These are phyloP conservation scores for Pleurotus sapidus DNA, from an alignment of 768 basidiomycete species.

Conservation along the genomic window DNA sequence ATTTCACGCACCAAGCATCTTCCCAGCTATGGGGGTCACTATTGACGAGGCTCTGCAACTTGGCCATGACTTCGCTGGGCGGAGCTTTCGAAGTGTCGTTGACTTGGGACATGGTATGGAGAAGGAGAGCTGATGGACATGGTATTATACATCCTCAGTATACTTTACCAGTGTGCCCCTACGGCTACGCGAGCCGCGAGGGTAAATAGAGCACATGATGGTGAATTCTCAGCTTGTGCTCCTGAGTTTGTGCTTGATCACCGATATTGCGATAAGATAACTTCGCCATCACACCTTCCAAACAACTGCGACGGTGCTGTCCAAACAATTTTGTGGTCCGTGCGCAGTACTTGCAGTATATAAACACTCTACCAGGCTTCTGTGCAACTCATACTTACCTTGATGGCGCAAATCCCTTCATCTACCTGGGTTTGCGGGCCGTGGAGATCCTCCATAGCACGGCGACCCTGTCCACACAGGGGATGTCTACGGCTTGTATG, in stretches of 20 bases:
- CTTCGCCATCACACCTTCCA: no score
- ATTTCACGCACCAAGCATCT: not conserved
- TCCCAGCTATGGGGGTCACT: slow-evolving; percentile 7
- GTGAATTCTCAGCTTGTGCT: no score
- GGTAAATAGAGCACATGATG: no score
- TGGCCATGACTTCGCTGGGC: not conserved
- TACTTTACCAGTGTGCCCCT: not conserved
- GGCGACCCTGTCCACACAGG: slow-evolving; percentile 70
- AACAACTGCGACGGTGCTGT: no score
- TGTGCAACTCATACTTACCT: slow-evolving; percentile 53
- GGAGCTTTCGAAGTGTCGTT: not conserved
- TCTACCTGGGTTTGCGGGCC: slow-evolving; percentile 52
- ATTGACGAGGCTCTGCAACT: slow-evolving; percentile 1
- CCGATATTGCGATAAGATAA: no score
- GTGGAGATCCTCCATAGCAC: slow-evolving; percentile 61
- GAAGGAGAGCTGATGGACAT: not conserved
- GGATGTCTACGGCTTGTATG: slow-evolving; percentile 58
- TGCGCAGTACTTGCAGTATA: slow-evolving; percentile 24
- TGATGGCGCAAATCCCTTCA: slow-evolving; percentile 62
- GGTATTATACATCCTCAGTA: not conserved
- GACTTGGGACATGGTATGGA: not conserved
- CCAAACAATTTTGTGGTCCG: slow-evolving; percentile 27
- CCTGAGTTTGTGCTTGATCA: no score
- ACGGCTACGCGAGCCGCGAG: no score
- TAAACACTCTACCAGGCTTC: slow-evolving; percentile 9